phyloP scores from a whole-genome alignment of 2,329 filamentous ascomycete species.

The Lizonia empirigonia region DNA sequence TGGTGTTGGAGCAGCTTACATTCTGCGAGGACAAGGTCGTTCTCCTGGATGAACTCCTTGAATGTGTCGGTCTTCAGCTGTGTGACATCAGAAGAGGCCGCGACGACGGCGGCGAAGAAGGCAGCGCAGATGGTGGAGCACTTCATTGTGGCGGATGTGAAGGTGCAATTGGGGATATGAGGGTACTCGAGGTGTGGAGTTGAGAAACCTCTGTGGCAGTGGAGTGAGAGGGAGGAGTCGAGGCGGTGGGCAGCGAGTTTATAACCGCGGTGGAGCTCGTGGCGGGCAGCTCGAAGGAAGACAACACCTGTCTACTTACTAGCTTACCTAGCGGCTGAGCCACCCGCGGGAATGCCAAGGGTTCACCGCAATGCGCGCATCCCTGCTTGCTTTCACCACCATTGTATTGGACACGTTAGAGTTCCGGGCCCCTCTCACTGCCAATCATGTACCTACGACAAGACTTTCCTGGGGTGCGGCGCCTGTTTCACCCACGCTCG shows the following conservation, averaged over 20 bases:
- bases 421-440: constrained; percentile 8
- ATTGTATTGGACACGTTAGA: constrained; percentile 34
- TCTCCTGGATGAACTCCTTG: constrained; percentile 79
- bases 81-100: constrained; percentile 74
- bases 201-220: constrained; percentile 29
- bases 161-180: constrained; percentile 16
- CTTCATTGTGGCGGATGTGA: constrained; percentile 37
- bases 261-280: constrained; percentile 29
- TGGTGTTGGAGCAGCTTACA: constrained; percentile 67
- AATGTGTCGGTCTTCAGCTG: constrained; percentile 88
- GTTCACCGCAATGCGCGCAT: constrained; percentile 9
- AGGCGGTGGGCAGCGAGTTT: constrained; percentile 26
- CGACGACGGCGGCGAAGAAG: constrained; percentile 63
- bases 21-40: constrained; percentile 91
- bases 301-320: constrained; percentile 26
- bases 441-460: constrained; percentile 13
- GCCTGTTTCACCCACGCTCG: constrained; percentile 2
- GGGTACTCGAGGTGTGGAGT: constrained; percentile 14
- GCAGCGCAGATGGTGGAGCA: constrained; percentile 48
- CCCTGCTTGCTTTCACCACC: constrained; percentile 12
- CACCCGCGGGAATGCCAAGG: constrained; percentile 21
- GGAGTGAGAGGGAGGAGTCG: constrained; percentile 20
- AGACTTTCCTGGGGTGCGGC: constrained; percentile 3
- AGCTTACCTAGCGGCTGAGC: constrained; percentile 15
- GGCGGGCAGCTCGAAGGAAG: constrained; percentile 27